Evolutionary conservation across 1,284 basidiomycete genomes (phyloP), one percentile per base, ranked within the genome.

Genomic region (Rhizoctonia solani): DNA sequence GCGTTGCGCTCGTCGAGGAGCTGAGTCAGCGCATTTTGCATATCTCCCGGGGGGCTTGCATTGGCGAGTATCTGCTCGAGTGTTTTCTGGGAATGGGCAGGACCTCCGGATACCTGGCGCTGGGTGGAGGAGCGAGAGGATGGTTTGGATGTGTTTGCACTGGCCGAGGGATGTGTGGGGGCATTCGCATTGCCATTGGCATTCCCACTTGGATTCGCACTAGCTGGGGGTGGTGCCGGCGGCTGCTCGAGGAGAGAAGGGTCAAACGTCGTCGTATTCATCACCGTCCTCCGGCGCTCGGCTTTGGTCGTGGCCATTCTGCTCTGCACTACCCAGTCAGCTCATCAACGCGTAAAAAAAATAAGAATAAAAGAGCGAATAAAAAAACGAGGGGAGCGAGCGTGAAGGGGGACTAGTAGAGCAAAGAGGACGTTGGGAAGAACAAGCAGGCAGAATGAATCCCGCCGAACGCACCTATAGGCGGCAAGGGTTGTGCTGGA

Each of bases 1-100:
- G 79, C 77, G 75, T 94, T 94, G 71, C 92, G 84, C 74, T 95
- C 92, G 14, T 81, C 81, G 27, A 94, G 80, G 3, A 87, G 83
- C 68, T 86, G 81, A 29, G 92, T 89, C 34, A 95, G 81, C 3
- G 92, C 90, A 49, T 85, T 85, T 5, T 83, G 76, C 67, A 80
- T 34, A 68, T 79, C 76, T 25, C 77, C 76, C 16, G 56, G 53
- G 29, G 59, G 42, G 44, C 55, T 63, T 16, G 61, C 61, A n/a
- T 42, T 44, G 9, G 68, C 63, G n/a, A 72, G 59, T 23, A 66
- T 68, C 30, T 63, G 54, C n/a, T 72, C 72, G 23, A 71, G 47
- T 5, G 71, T 71, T 44, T 65, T 65, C 49, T 65, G 59, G 37
- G 59, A 65, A n/a, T n/a, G n/a, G n/a, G n/a, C n/a, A n/a, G n/a